Conservation (phyloP, 192 early-diverging fungal genomes). For the Coemansia sp. region DNA sequence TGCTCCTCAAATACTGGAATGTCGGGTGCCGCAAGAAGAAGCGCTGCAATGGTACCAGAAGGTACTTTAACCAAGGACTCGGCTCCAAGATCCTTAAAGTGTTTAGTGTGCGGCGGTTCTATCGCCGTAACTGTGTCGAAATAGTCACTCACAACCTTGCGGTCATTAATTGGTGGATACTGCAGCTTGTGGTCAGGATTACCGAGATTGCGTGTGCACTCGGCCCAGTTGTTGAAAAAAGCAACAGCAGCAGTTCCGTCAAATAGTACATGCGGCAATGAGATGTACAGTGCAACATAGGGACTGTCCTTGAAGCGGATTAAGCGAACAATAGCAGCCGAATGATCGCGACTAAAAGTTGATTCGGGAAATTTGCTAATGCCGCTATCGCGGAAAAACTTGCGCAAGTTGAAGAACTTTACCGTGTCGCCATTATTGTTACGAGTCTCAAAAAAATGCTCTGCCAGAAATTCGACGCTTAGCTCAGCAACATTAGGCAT, state of each 20-base stretch:
- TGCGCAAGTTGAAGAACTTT: slow-evolving; percentile 42
- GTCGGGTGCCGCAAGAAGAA: slow-evolving; percentile 41
- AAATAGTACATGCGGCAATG: slow-evolving; percentile 39
- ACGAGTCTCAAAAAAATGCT: slow-evolving; percentile 26
- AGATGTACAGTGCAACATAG: slow-evolving; percentile 35
- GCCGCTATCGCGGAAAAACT: slow-evolving; percentile 30
- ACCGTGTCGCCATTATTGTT: background rate
- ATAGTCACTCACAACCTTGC: slow-evolving; percentile 22
- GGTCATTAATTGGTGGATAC: slow-evolving; percentile 21
- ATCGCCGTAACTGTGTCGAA: slow-evolving; percentile 23
- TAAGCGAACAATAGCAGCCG: slow-evolving; percentile 20
- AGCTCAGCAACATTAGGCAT: slow-evolving; percentile 42
- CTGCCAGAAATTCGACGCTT: slow-evolving; percentile 21
- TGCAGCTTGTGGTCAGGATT: slow-evolving; percentile 10
- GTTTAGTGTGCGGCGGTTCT: slow-evolving; percentile 30
- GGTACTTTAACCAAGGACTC: slow-evolving; percentile 3
- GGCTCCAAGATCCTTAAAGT: slow-evolving; percentile 23
- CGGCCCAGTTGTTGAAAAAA: slow-evolving; percentile 44
- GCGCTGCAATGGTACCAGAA: slow-evolving; percentile 20
- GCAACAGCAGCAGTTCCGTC: slow-evolving; percentile 22
- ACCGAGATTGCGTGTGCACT: slow-evolving; percentile 32
- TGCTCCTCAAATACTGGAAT: slow-evolving; percentile 22
- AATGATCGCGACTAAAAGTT: slow-evolving; percentile 34
- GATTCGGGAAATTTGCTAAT: slow-evolving; percentile 23
- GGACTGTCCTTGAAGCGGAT: slow-evolving; percentile 36